Conservation (phyloP, 257 asterid genomes). For the Parsonsia alboflavescens region DNA sequence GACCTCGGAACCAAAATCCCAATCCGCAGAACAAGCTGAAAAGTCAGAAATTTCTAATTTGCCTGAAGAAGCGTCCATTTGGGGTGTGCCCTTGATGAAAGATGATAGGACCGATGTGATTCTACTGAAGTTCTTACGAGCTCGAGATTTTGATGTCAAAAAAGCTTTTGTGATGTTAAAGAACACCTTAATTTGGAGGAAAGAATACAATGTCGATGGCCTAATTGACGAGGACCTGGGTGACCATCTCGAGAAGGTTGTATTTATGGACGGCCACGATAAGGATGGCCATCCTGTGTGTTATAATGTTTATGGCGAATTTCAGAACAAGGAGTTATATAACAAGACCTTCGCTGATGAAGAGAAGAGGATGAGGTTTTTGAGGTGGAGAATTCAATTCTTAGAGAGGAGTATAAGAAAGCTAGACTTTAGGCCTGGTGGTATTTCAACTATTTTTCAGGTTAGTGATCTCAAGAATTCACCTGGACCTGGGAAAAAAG, state of each 20-base stretch:
- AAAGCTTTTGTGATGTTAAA: conserved; percentile 65
- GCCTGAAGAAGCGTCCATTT: conserved; percentile 50
- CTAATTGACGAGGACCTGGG: conserved; percentile 64
- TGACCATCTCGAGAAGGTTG: conserved; percentile 75
- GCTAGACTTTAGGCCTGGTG: conserved; percentile 79
- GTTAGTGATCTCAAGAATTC: conserved; percentile 78
- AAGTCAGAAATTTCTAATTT: conserved; percentile 21
- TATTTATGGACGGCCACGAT: conserved; percentile 83
- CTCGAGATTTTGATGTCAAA: conserved; percentile 73
- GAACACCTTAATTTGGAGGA: conserved; percentile 66
- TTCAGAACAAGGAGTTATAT: conserved; percentile 83
- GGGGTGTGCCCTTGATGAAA: conserved; percentile 73
- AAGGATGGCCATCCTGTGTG: conserved; percentile 81
- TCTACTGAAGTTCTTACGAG: conserved; percentile 76
- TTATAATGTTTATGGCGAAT: conserved; percentile 84
- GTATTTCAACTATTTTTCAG: conserved; percentile 75
- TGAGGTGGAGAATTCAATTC: conserved; percentile 71
- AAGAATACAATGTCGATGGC: conserved; percentile 56
- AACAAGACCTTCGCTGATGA: conserved; percentile 76
- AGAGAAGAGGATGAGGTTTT: conserved; percentile 62
- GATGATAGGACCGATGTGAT: conserved; percentile 72
- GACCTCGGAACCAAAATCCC: conserved; percentile 5
- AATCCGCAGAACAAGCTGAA: conserved; percentile 8
- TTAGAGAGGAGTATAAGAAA: conserved; percentile 78
- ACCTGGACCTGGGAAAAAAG: conserved; percentile 87